Conservation (phyloP, 2,329 filamentous ascomycete genomes). For the Neophaeococcomyces aloes region DNA sequence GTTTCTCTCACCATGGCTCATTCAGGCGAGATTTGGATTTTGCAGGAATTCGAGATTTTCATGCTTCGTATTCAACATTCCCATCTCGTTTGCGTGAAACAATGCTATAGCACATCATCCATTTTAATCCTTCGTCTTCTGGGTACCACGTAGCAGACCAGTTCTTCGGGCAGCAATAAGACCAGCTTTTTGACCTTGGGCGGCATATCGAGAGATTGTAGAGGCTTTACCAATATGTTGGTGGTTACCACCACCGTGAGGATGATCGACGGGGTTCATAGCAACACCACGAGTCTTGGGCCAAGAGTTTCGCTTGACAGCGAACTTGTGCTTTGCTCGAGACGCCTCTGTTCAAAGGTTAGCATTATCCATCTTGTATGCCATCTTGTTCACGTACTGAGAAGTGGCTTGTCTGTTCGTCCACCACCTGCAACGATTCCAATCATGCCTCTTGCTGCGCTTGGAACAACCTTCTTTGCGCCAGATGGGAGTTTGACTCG, state of each 20-base stretch:
- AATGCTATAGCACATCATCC: not conserved
- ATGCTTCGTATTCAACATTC: not conserved
- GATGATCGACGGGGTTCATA: slow-evolving; percentile 99
- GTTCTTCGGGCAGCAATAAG: slow-evolving; percentile 99
- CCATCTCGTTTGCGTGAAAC: not conserved
- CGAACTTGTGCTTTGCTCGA: slow-evolving; percentile 99
- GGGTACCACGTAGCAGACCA: slow-evolving; percentile 99
- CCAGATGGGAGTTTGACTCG: slow-evolving; percentile 98
- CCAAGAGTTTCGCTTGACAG: slow-evolving; percentile 99
- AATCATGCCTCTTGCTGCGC: slow-evolving; percentile 90
- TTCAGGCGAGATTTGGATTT: not conserved
- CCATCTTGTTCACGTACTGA: slow-evolving; percentile 49
- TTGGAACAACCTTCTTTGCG: slow-evolving; percentile 98
- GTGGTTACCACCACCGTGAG: slow-evolving; percentile 99
- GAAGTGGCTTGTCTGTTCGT: slow-evolving; percentile 97
- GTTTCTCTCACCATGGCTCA: not conserved
- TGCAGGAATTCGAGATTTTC: not conserved
- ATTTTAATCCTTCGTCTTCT: slow-evolving; percentile 96
- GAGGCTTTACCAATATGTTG: slow-evolving; percentile 99
- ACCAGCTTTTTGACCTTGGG: slow-evolving; percentile 99
- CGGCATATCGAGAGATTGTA: slow-evolving; percentile 96
- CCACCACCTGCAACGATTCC: slow-evolving; percentile 99
- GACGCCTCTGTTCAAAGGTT: slow-evolving; percentile 71
- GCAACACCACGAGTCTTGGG: slow-evolving; percentile 99
- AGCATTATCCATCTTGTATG: slow-evolving; percentile 11